Percentiles rank a stretch among this genome's conserved stretches.
These are phyloP conservation scores for Schoenoplectus triqueter DNA, from an alignment of 202 grass and related monocot genomes.

Conservation along the genomic window DNA sequence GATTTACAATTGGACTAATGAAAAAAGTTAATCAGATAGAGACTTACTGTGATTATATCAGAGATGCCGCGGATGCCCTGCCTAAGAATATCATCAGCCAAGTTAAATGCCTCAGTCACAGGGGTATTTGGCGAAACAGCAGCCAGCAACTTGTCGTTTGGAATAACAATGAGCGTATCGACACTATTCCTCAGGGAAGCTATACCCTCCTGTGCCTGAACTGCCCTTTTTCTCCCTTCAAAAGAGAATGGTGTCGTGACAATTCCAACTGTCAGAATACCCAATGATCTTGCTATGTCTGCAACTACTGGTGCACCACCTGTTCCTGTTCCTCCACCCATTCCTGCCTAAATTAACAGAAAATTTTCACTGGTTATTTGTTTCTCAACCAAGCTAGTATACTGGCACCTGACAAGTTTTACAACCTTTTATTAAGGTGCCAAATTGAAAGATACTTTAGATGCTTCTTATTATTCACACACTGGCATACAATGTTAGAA, in stretches of 20 bases:
- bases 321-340: slow-evolving; percentile 94
- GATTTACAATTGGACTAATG: background rate
- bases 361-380: background rate
- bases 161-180: slow-evolving; percentile 96
- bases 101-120: slow-evolving; percentile 95
- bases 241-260: slow-evolving; percentile 97
- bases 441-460: background rate
- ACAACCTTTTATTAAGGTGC: background rate
- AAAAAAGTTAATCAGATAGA: background rate
- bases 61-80: slow-evolving; percentile 98
- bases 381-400: slow-evolving; percentile 9
- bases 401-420: background rate
- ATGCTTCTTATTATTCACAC: background rate
- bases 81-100: slow-evolving; percentile 95
- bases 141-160: slow-evolving; percentile 92
- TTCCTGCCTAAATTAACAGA: slow-evolving; percentile 75
- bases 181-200: slow-evolving; percentile 88
- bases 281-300: slow-evolving; percentile 85
- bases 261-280: slow-evolving; percentile 93
- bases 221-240: slow-evolving; percentile 86
- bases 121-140: slow-evolving; percentile 97
- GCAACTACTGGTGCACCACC: slow-evolving; percentile 92
- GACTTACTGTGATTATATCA: slow-evolving; percentile 86
- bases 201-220: slow-evolving; percentile 98
- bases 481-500: background rate